Base-by-base conservation (phyloP, 2,329 filamentous ascomycete genomes). In the Gliomastix tumulicola region DNA sequence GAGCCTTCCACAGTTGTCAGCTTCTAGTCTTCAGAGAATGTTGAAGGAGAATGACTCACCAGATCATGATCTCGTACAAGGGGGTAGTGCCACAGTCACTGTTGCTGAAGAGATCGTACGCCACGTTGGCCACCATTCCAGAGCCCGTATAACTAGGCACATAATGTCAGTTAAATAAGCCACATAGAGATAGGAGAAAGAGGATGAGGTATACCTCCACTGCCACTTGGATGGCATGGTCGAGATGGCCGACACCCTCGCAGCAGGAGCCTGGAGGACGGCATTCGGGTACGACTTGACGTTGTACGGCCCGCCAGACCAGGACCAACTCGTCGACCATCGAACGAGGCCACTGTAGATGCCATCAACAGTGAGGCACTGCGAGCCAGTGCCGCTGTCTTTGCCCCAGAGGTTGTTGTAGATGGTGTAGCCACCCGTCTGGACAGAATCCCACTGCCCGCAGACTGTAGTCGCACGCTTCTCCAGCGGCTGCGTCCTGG, bases 31-130 rank as follows among this genome's bases (percentile, higher is more conserved):
- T 25, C n/a, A 9, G 23, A 25, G n/a, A 9, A 9, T 25, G 23
- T 9, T 9, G n/a, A 9, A 9, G 23, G 16, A 12, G 30, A n/a
- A 17, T 32, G 11, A 17, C 10, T 32, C 10, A 16, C 78, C 79
- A 83, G 45, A 83, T 67, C 78, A 83, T 83, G 47, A 82, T 62
- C 56, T 82, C 79, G 49, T 75, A 80, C 21, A 57, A 56, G 2
- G 27, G 36, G 40, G 32, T 54, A 51, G 18, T 51, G 41, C n/a
- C 44, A 44, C 30, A 68, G 62, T 19, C 55, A 49, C 55, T 54
- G 7, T 62, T 60, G n/a, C 75, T 76, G 58, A 82, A 82, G 35
- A 81, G 55, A 50, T 81, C 76, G 48, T 78, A 82, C 12, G 75
- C 64, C 12, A 82, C 76, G 48, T 82, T 68, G 36, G 74, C 73